phyloP scores from a whole-genome alignment of 495 filamentous ascomycete genomes.

The Aspergillus indologenus region DNA sequence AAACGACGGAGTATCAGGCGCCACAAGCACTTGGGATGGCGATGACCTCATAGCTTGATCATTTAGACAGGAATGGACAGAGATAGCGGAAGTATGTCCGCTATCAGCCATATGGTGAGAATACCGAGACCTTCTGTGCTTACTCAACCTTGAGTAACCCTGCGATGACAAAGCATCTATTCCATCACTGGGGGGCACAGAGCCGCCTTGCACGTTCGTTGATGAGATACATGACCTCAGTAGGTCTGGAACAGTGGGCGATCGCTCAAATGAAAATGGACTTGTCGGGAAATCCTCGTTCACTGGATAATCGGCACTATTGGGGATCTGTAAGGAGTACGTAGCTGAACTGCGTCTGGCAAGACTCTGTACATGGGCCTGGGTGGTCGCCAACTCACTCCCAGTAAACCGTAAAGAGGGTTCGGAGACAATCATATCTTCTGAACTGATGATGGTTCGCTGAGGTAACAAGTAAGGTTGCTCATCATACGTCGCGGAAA shows the following conservation, averaged over 20 bases:
- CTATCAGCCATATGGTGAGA: constrained; percentile 40
- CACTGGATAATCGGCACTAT: constrained; percentile 15
- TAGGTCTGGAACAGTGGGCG: constrained; percentile 22
- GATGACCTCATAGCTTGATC: constrained; percentile 26
- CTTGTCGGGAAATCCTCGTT: constrained; percentile 31
- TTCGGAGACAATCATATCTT: background rate
- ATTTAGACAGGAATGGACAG: constrained; percentile 29
- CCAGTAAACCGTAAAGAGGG: background rate
- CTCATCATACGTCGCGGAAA: background rate
- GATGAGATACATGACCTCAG: constrained; percentile 15
- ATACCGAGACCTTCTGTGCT: constrained; percentile 15
- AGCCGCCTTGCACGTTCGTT: constrained; percentile 33
- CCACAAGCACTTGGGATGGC: constrained; percentile 23
- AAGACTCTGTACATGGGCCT: background rate
- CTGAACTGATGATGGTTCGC: background rate
- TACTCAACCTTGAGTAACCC: background rate
- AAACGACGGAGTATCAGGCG: background rate
- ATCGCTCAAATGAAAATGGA: constrained; percentile 41
- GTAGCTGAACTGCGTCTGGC: background rate
- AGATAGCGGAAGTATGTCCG: constrained; percentile 42
- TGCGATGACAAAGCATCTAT: background rate
- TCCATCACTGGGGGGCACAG: constrained; percentile 23
- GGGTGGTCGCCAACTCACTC: background rate
- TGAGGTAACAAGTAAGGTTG: background rate
- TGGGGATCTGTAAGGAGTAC: constrained; percentile 23